These are phyloP conservation scores for Gleditsia sinensis DNA, from an alignment of 306 rosid genomes.

Conservation along the genomic window DNA sequence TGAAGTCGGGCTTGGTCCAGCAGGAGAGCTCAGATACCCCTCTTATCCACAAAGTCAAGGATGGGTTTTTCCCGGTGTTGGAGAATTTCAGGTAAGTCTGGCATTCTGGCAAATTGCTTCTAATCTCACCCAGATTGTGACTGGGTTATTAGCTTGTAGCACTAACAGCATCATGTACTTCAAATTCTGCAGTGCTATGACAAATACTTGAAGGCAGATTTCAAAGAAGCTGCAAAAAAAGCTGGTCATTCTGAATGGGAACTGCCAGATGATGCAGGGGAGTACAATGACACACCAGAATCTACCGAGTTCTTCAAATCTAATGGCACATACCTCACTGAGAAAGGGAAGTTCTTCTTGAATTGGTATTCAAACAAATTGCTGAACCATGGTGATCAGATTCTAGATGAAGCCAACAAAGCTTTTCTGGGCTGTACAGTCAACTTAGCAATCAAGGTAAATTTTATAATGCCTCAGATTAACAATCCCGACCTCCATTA, in stretches of 20 bases:
- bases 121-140: neutral
- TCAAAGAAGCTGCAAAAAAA: constrained; percentile 61
- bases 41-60: constrained; percentile 86
- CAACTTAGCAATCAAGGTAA: constrained; percentile 79
- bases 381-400: constrained; percentile 74
- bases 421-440: constrained; percentile 64
- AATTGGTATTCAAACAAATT: constrained; percentile 79
- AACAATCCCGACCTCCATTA: neutral
- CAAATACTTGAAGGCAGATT: constrained; percentile 68
- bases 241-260: constrained; percentile 85
- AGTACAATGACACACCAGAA: constrained; percentile 72
- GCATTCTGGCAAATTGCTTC: neutral
- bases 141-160: neutral
- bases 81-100: constrained; percentile 85
- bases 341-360: constrained; percentile 76
- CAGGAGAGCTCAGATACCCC: constrained; percentile 90
- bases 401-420: constrained; percentile 55
- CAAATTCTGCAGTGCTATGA: constrained; percentile 76
- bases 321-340: constrained; percentile 67
- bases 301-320: constrained; percentile 66
- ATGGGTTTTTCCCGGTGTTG: constrained; percentile 85
- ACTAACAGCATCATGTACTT: neutral
- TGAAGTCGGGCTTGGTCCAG: constrained; percentile 88
- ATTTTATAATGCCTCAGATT: constrained; percentile 18
- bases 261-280: constrained; percentile 77